Evolutionary conservation across 192 early-diverging fungal species (phyloP), one percentile per base, ranked within the genome.

Genomic region (Borealophlyctis nickersoniae): DNA sequence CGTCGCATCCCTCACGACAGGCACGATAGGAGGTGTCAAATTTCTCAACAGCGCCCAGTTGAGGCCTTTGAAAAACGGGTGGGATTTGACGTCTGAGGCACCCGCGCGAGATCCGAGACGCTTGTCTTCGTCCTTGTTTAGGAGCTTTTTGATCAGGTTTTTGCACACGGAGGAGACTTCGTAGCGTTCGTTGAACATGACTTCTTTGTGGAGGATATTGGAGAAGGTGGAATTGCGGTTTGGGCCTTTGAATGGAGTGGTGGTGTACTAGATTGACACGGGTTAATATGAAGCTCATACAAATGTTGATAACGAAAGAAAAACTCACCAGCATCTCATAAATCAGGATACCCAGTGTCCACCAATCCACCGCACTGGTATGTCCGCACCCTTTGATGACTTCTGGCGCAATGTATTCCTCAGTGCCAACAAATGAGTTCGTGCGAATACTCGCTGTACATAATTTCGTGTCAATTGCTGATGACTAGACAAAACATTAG

Each of bases 361-460:
- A 99, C 94, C 96, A 99, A 79, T 99, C 97, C 11, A 99, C 86
- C 62, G 81, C 75, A 67, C 86, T 89, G 3, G 95, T 94, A 78
- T 99, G 95, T 14, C 95, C 95, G 49, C 82, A 79, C 39, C 95
- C 95, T 58, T 89, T 91, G 78, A 99, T 98, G 22, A 99, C 93
- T 73, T 99, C 96, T 36, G 96, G 96, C 23, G 96, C 93, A 87
- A 99, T 96, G 72, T 98, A 98, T 77, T 98, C 96, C 74, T 98
- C 95, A 2, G 96, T 99, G 5, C 96, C 96, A 19, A 98, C 95
- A 85, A 99, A 99, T 55, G 92, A 94, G 75, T 99, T 98, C 3
- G 96, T 97, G 56, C 93, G 82, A 51, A 93, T 69, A 64, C 84
- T 83, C 56, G 90, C 86, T 58, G 92, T 93, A 72, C 93, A 95